These are phyloP conservation scores for Citeromyces hawaiiensis DNA, from an alignment of 1,139 yeast species.

Conservation along the genomic window DNA sequence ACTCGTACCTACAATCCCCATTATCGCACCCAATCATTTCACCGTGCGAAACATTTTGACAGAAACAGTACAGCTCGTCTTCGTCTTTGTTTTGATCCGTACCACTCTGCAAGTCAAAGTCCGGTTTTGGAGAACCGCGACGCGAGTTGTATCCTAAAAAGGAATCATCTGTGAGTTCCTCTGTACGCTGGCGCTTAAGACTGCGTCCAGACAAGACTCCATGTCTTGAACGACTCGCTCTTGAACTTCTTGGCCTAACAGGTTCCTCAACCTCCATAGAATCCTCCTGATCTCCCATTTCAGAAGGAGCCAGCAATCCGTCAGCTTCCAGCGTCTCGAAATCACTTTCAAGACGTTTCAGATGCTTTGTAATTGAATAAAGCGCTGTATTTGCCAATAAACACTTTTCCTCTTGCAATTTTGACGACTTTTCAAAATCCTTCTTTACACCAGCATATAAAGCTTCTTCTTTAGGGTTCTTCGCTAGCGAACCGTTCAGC, in stretches of 20 bases:
- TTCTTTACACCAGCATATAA: slow-evolving; percentile 55
- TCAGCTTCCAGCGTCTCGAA: slow-evolving; percentile 66
- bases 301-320: slow-evolving; percentile 55
- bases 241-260: slow-evolving; percentile 1
- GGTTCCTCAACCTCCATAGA: slow-evolving; percentile 2
- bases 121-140: not conserved
- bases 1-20: slow-evolving; percentile 66
- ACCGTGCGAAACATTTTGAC: slow-evolving; percentile 78
- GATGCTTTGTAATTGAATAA: slow-evolving; percentile 62
- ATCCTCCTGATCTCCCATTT: slow-evolving; percentile 9
- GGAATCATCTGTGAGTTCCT: not conserved
- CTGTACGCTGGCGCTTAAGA: not conserved
- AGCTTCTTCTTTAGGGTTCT: slow-evolving; percentile 73
- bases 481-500: slow-evolving; percentile 70
- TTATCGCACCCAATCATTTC: slow-evolving; percentile 92
- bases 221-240: not conserved
- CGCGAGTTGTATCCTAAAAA: not conserved
- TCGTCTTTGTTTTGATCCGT: slow-evolving; percentile 25
- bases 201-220: not conserved
- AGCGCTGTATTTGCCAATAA: slow-evolving; percentile 74
- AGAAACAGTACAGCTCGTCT: slow-evolving; percentile 64
- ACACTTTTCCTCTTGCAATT: slow-evolving; percentile 66
- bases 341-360: slow-evolving; percentile 60
- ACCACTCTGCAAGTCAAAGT: not conserved
- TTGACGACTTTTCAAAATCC: slow-evolving; percentile 47